Percentiles rank a stretch among this genome's conserved stretches.
phyloP scores from a whole-genome alignment of 306 rosid genomes.

The Vigna trinervia region DNA sequence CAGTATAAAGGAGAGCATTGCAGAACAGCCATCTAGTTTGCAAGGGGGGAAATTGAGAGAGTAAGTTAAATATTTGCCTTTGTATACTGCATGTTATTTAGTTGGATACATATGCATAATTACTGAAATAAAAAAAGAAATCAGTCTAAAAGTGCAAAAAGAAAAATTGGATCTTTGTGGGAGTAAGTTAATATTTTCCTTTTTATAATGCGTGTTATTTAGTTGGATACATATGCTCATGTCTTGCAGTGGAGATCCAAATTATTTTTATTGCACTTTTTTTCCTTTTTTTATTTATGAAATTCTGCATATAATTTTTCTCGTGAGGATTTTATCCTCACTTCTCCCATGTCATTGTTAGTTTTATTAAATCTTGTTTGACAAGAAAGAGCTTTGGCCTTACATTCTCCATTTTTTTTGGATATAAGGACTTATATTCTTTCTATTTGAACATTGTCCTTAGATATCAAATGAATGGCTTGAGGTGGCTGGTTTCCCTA shows the following conservation, averaged over 20 bases:
- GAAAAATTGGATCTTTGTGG: conserved; percentile 50
- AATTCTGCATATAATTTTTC: conserved; percentile 1
- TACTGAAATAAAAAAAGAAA: too few relatives aligned
- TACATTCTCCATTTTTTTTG: neutral
- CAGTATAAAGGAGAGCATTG: conserved; percentile 95
- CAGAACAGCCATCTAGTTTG: conserved; percentile 86
- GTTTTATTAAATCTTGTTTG: conserved; percentile 37
- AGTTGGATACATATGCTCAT: neutral
- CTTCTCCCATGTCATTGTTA: neutral
- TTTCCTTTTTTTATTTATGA: neutral
- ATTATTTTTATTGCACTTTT: conserved; percentile 28
- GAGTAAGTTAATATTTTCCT: conserved; percentile 68
- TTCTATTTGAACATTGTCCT: conserved; percentile 43
- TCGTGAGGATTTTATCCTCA: conserved; percentile 18
- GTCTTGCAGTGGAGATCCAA: conserved; percentile 33
- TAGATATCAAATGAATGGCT: conserved; percentile 99
- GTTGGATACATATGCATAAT: neutral
- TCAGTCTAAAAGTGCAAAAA: too few relatives aligned
- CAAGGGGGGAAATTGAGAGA: conserved; percentile 91
- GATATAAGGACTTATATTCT: conserved; percentile 36
- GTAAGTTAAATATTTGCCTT: conserved; percentile 60
- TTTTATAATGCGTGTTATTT: conserved; percentile 32
- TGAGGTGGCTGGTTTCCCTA: conserved; percentile 96
- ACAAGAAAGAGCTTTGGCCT: conserved; percentile 29
- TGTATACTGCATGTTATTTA: conserved; percentile 27